Percentiles rank a stretch among this genome's conserved stretches.
phyloP scores from a whole-genome alignment of 495 filamentous ascomycete genomes.

The Aspergillus bertholletiae region DNA sequence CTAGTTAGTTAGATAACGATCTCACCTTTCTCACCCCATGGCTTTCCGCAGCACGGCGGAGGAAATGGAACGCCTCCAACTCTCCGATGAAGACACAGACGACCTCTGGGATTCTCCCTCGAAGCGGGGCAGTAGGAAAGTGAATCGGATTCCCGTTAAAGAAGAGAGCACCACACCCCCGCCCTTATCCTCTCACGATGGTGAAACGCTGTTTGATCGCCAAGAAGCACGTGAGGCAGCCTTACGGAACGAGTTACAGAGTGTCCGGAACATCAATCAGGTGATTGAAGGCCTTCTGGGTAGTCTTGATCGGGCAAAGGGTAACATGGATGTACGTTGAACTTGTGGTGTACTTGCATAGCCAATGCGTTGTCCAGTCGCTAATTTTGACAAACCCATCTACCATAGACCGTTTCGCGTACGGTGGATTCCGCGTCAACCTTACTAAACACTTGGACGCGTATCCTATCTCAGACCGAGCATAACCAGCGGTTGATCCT shows the following conservation, averaged over 20 bases:
- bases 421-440: conserved; percentile 88
- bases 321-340: conserved; percentile 79
- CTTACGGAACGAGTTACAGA: conserved; percentile 73
- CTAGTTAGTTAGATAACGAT: not conserved
- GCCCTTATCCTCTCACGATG: conserved; percentile 35
- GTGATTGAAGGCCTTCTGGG: conserved; percentile 80
- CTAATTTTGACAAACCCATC: conserved; percentile 2
- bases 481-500: conserved; percentile 92
- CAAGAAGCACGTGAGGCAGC: conserved; percentile 70
- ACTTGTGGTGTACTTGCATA: too few relatives aligned
- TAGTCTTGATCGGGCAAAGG: conserved; percentile 74
- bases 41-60: conserved; percentile 36
- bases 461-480: conserved; percentile 93
- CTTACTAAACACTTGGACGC: conserved; percentile 92
- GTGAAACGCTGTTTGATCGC: conserved; percentile 56
- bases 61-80: conserved; percentile 47
- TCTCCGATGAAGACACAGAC: conserved; percentile 64
- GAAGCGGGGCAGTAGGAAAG: conserved; percentile 30
- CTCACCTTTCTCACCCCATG: conserved; percentile 14
- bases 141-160: conserved; percentile 13
- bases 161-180: conserved; percentile 40
- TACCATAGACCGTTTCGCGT: conserved; percentile 68
- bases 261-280: conserved; percentile 78
- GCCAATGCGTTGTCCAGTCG: too few relatives aligned
- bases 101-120: conserved; percentile 73